phyloP scores from a whole-genome alignment of 108 stramenopile species.

The Cyclotella sp. region DNA sequence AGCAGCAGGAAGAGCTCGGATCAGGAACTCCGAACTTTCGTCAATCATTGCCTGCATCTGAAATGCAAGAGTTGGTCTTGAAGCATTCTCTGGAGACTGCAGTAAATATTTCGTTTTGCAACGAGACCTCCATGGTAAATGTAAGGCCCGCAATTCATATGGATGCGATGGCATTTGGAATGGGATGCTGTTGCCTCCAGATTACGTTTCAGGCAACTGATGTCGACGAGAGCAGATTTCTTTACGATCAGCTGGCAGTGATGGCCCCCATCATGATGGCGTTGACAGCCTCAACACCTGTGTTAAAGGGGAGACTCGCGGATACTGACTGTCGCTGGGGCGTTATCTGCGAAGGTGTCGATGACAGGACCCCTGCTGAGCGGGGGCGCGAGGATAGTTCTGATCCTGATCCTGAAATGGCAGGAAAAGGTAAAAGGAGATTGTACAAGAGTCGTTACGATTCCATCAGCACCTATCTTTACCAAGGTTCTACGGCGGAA shows the following conservation, averaged over 20 bases:
- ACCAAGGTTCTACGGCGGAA: conserved; percentile 68
- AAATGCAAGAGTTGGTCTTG: conserved; percentile 26
- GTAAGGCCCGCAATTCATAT: conserved; percentile 91
- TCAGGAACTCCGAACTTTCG: conserved; percentile 78
- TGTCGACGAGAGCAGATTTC: conserved; percentile 93
- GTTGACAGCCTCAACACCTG: conserved; percentile 95
- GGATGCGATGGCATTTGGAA: conserved; percentile 99
- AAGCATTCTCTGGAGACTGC: conserved; percentile 55
- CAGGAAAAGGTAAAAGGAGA: conserved; percentile 73
- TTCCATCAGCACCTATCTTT: conserved; percentile 94
- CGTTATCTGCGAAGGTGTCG: conserved; percentile 93
- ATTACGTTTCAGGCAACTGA: conserved; percentile 99
- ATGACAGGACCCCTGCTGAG: conserved; percentile 94
- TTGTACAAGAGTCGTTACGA: conserved; percentile 97
- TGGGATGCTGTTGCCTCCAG: conserved; percentile 99
- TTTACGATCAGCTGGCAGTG: conserved; percentile 98
- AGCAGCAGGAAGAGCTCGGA: conserved; percentile 77
- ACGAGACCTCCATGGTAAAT: conserved; percentile 44
- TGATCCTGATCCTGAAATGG: conserved; percentile 70
- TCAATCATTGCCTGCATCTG: conserved; percentile 18
- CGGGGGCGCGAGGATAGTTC: conserved; percentile 66
- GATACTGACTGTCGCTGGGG: conserved; percentile 98
- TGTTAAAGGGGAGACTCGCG: conserved; percentile 91
- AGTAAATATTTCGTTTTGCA: conserved; percentile 25
- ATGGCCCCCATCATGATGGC: conserved; percentile 99